Conservation (phyloP, 2,329 filamentous ascomycete genomes). For the Penicillium hesseltinei region DNA sequence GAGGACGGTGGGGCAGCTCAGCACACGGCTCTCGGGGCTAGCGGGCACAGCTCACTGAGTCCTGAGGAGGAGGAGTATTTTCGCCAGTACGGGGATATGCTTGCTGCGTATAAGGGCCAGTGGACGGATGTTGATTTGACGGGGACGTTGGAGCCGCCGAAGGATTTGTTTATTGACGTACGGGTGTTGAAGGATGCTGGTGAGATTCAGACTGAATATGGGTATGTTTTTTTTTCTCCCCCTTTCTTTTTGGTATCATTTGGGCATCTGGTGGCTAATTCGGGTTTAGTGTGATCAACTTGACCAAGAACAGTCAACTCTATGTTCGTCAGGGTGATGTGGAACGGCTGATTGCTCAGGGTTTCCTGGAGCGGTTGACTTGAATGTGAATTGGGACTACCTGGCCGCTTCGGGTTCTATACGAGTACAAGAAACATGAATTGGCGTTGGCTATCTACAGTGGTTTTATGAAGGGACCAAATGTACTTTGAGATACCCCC, state of each 20-base stretch:
- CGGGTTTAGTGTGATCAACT: constrained; percentile 72
- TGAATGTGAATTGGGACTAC: constrained; percentile 47
- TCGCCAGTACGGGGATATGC: constrained; percentile 81
- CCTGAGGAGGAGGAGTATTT: constrained; percentile 97
- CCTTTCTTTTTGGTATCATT: not conserved
- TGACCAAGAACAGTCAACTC: constrained; percentile 98
- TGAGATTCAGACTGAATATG: constrained; percentile 98
- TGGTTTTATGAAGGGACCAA: constrained; percentile 7
- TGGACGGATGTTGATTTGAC: constrained; percentile 98
- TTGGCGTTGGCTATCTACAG: constrained; percentile 4
- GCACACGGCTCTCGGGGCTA: constrained; percentile 16
- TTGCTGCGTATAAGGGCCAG: constrained; percentile 95
- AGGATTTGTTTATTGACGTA: constrained; percentile 95
- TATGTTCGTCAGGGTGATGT: constrained; percentile 96
- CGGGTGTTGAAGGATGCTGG: constrained; percentile 93
- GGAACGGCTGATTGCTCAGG: constrained; percentile 87
- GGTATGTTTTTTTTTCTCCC: constrained; percentile 56
- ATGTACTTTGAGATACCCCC: constrained; percentile 19
- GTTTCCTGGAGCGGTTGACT: constrained; percentile 86
- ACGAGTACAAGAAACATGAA: constrained; percentile 6
- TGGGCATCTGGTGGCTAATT: not conserved
- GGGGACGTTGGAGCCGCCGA: constrained; percentile 88
- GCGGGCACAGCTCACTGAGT: constrained; percentile 70
- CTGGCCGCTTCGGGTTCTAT: constrained; percentile 18
- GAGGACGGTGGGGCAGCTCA: constrained; percentile 32